Percentiles rank a stretch among this genome's conserved stretches.
These are phyloP conservation scores for Ascochyta pisi DNA, from an alignment of 2,329 filamentous ascomycete species.

Conservation along the genomic window DNA sequence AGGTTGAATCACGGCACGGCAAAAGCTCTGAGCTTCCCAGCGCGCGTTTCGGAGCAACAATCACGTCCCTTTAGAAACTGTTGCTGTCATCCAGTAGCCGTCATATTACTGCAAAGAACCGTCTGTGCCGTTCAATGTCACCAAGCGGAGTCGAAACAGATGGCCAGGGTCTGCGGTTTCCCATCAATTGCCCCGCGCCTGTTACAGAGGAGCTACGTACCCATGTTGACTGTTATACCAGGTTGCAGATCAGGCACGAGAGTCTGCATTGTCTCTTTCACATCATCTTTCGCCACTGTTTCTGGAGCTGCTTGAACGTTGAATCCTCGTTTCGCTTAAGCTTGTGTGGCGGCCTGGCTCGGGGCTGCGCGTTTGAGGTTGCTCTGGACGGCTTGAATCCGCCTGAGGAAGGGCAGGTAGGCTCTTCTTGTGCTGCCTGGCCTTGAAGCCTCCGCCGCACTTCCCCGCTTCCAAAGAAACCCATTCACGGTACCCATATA, in stretches of 20 bases:
- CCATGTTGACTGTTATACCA: constrained; percentile 6
- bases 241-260: constrained; percentile 12
- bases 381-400: neutral
- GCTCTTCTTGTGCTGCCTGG: constrained; percentile 1
- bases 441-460: constrained; percentile 10
- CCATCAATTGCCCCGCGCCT: constrained; percentile 3
- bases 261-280: neutral
- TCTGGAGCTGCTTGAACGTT: neutral
- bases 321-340: neutral
- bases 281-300: constrained; percentile 3
- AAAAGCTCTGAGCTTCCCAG: constrained; percentile 1
- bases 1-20: constrained; percentile 7
- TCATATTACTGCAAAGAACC: neutral
- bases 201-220: constrained; percentile 5
- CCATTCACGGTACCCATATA: constrained; percentile 9
- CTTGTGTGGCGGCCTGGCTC: neutral
- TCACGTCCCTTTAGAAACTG: neutral
- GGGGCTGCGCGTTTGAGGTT: neutral
- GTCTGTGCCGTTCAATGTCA: neutral
- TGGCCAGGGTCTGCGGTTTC: constrained; percentile 4
- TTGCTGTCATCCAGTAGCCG: neutral
- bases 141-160: constrained; percentile 3
- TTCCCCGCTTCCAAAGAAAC: constrained; percentile 13
- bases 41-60: neutral
- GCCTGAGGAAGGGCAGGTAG: no score